These are phyloP conservation scores for Phytophthora agathidicida DNA, from an alignment of 352 stramenopile species.

Conservation along the genomic window DNA sequence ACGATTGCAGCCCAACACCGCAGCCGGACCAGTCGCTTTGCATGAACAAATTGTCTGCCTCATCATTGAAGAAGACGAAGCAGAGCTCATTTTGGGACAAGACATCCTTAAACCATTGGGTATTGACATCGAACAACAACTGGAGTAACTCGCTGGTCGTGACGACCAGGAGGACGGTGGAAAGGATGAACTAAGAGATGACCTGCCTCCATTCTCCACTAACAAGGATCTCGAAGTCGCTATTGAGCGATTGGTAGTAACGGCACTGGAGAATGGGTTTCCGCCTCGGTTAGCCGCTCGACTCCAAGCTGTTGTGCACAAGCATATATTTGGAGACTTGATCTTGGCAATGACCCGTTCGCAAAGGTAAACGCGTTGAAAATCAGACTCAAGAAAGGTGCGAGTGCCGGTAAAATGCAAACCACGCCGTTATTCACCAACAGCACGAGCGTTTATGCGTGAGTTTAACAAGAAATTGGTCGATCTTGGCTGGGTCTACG, in stretches of 20 bases:
- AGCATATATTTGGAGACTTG: conserved; percentile 11
- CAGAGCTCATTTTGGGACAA: conserved; percentile 11
- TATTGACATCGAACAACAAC: conserved; percentile 5
- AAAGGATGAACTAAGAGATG: neutral
- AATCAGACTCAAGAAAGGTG: conserved; percentile 1
- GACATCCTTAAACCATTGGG: conserved; percentile 1
- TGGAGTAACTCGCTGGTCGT: conserved; percentile 1
- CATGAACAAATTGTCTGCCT: neutral
- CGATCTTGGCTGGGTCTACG: conserved; percentile 8
- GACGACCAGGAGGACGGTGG: neutral
- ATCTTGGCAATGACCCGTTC: conserved; percentile 5
- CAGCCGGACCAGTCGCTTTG: neutral
- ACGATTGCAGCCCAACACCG: neutral
- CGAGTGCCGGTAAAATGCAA: conserved; percentile 3
- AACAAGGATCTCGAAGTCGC: neutral
- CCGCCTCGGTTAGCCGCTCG: neutral
- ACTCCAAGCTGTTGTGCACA: neutral
- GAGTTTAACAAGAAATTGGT: conserved; percentile 7
- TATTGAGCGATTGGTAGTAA: neutral
- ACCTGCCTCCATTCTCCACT: neutral
- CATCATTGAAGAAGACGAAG: neutral
- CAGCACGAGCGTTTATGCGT: neutral
- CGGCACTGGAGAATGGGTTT: neutral
- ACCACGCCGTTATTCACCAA: neutral
- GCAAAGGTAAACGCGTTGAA: conserved; percentile 2